phyloP scores from a whole-genome alignment of 768 basidiomycete genomes.

The Phlebiopsis flavidoalba region DNA sequence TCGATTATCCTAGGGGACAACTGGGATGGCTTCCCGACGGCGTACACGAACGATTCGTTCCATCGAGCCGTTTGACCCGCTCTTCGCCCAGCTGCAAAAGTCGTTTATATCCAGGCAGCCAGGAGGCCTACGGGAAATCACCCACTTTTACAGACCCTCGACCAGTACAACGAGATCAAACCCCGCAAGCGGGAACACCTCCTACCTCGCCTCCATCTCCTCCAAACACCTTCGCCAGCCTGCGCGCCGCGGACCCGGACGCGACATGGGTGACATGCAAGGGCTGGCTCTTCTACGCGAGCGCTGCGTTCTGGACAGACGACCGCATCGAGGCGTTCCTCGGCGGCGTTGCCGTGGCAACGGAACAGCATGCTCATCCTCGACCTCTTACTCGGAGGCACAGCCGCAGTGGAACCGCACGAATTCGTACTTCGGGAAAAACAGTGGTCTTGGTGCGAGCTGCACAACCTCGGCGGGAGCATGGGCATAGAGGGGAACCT shows the following conservation, averaged over 20 bases:
- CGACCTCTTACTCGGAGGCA: slow-evolving; percentile 35
- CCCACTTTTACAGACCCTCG: slow-evolving; percentile 40
- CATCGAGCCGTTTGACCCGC: slow-evolving; percentile 35
- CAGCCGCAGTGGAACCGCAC: slow-evolving; percentile 39
- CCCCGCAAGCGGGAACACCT: slow-evolving; percentile 28
- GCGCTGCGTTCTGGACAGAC: slow-evolving; percentile 32
- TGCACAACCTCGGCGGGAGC: slow-evolving; percentile 35
- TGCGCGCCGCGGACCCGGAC: slow-evolving; percentile 34
- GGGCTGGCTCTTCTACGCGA: slow-evolving; percentile 37
- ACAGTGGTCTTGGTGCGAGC: slow-evolving; percentile 37
- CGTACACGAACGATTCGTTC: slow-evolving; percentile 33
- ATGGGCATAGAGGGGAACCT: slow-evolving; percentile 30
- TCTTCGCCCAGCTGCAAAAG: slow-evolving; percentile 31
- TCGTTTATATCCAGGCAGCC: slow-evolving; percentile 35
- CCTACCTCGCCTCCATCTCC: slow-evolving; percentile 30
- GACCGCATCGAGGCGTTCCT: slow-evolving; percentile 36
- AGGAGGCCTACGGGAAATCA: slow-evolving; percentile 32
- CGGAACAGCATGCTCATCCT: slow-evolving; percentile 37
- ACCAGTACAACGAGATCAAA: slow-evolving; percentile 41
- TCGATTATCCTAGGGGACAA: slow-evolving; percentile 30
- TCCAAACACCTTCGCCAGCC: slow-evolving; percentile 30
- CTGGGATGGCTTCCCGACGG: slow-evolving; percentile 30
- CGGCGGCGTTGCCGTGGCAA: slow-evolving; percentile 30
- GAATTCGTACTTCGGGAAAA: slow-evolving; percentile 34
- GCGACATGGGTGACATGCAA: slow-evolving; percentile 37